Conservation (phyloP, 2,329 filamentous ascomycete genomes). For the Clarireedia homoeocarpa region DNA sequence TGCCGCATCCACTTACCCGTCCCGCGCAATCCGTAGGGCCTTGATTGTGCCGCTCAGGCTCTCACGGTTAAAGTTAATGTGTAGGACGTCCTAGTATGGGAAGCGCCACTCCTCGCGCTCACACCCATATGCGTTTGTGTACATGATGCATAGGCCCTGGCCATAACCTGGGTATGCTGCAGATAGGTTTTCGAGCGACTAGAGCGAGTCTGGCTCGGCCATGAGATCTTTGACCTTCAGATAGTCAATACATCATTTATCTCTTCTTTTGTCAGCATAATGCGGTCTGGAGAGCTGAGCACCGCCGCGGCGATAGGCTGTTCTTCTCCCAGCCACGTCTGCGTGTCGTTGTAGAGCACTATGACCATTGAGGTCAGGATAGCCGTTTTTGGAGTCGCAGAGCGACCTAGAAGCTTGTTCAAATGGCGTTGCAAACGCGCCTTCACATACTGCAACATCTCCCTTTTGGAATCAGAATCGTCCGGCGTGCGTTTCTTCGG, state of each 20-base stretch:
- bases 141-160: neutral
- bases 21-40: neutral
- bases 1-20: neutral
- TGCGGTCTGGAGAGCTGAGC: neutral
- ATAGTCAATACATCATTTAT: neutral
- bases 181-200: neutral
- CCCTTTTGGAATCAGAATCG: neutral
- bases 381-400: neutral
- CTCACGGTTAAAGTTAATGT: neutral
- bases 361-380: neutral
- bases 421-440: neutral
- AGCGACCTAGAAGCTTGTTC: neutral
- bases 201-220: neutral
- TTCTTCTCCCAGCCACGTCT: neutral
- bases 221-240: neutral
- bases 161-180: neutral
- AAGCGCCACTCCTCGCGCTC: neutral
- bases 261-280: neutral
- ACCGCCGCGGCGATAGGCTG: neutral
- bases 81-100: neutral
- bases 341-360: neutral
- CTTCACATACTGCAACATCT: neutral
- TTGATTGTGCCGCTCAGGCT: neutral
- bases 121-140: neutral
- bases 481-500: neutral